These are phyloP conservation scores for Botrytis medusae DNA, from an alignment of 2,329 filamentous ascomycete species.

Conservation along the genomic window DNA sequence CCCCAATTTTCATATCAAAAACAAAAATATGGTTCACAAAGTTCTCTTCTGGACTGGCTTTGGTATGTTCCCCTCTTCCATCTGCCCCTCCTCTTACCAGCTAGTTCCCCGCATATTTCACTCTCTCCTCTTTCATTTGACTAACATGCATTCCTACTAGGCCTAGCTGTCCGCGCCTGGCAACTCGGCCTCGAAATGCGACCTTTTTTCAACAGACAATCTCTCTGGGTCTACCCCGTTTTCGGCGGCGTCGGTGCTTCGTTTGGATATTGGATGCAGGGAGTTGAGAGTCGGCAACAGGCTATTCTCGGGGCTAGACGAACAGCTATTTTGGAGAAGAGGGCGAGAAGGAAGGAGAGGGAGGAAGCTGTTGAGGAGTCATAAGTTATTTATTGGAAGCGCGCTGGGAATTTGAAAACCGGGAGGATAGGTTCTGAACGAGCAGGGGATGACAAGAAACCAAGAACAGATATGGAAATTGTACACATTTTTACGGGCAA, in stretches of 20 bases:
- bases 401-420: background rate
- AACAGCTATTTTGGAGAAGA: conserved; percentile 81
- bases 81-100: conserved; percentile 20
- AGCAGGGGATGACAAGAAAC: background rate
- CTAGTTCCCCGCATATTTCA: conserved; percentile 20
- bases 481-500: conserved; percentile 16
- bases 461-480: background rate
- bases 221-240: conserved; percentile 87
- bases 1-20: conserved; percentile 10
- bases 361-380: conserved; percentile 50
- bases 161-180: conserved; percentile 88
- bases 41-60: conserved; percentile 87
- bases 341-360: conserved; percentile 70
- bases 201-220: conserved; percentile 81
- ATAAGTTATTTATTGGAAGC: conserved; percentile 6
- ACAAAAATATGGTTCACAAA: conserved; percentile 45
- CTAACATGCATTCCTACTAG: conserved; percentile 49
- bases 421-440: background rate
- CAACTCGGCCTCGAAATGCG: conserved; percentile 99
- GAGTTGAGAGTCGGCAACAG: conserved; percentile 81
- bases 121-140: background rate
- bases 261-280: conserved; percentile 96
- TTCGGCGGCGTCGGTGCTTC: conserved; percentile 83
- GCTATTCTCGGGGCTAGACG: conserved; percentile 76
- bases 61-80: conserved; percentile 59